Evolutionary conservation across 202 grass and related monocot species (phyloP), one percentile per base, ranked within the genome.

Genomic region (Brachypodium distachyon): DNA sequence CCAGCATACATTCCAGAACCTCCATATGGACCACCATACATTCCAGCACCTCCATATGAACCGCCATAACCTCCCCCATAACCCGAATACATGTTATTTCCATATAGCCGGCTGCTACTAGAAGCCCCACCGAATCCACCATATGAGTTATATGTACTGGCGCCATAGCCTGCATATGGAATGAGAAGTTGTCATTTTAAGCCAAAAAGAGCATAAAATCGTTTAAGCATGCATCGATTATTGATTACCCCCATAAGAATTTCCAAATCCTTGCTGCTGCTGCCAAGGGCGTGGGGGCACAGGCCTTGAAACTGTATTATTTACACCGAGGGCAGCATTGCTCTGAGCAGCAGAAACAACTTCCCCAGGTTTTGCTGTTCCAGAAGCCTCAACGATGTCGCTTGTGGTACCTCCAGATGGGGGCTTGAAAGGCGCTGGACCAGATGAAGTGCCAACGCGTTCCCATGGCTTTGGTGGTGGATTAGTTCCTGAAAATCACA

Each of bases 381-480:
- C 96, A 88, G 91, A 99, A 75, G 91, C 69, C 85, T 99, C 91
- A 29, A 99, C 89, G 14, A 93, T 74, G 70, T 93, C 87, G 11
- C 83, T 95, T 9, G 89, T 99, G 72, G 17, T 95, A 31, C 91
- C 96, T 44, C 83, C 73, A 72, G 96, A 90, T 27, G 91, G 83
- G 26, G 91, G 81, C 57, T 86, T 99, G 72, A 95, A 99, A 7
- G 83, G 89, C 0, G 50, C 31, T 53, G 96, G 80, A 41, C 91
- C 89, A 76, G 94, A 92, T 63, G 88, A 71, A 81, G 80, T 52
- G 1, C 80, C 84, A 12, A 71, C 74, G 46, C 50, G 74, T 60
- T 99, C 96, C 96, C 96, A 99, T 34, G 96, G 96, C 58, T 99
- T 99, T 72, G 81, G 83, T 9, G 80, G 91, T 54, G 84, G 76